Evolutionary conservation across 1,139 yeast species (phyloP), one percentile per base, ranked within the genome.

Genomic region (Magnusiomyces suaveolens): DNA sequence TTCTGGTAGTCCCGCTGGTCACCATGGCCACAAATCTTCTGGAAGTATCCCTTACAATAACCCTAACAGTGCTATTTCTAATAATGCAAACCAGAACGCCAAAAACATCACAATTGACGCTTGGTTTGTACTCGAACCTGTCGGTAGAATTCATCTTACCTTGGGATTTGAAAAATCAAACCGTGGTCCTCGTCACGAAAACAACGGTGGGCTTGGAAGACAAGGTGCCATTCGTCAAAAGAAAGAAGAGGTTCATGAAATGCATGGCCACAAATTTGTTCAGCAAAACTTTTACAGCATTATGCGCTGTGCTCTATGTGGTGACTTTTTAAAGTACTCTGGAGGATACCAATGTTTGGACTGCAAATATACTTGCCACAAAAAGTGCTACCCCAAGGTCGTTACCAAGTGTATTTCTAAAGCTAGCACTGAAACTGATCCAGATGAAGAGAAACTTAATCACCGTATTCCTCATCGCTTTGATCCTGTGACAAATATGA

Each of bases 301-400:
- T 64, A 92, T 92, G 97, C 82, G 94, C 61, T 92, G 98, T 73
- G 96, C 97, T 0, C 80, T 89, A 58, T 92, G 98, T 76, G 96
- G 96, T 12, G 97, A 92, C 59, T 90, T 92, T 66, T 75, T 92
- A 60, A 84, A 96, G 63, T 70, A 72, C 54, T 89, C 92, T 60
- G 82, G 88, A n/a, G 97, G 97, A 12, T 89, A 77, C 69, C 98
- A 92, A 72, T 92, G 98, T 74, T 94, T 87, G 70, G 97, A 92
- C 68, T 92, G 98, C 78, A 81, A 84, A 63, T 87, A 89, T 69
- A 78, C 94, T 55, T 92, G 98, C 67, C 98, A 92, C 71, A 87
- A 86, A 69, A 90, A 89, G 67, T 92, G 98, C 72, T 89, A 88
- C 67, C 84, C 86, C 60, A 90, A 87, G 66, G 96, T 92, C 50